Base-by-base conservation (phyloP, 78 protist genomes). In the Dictyostelium citrinum region DNA sequence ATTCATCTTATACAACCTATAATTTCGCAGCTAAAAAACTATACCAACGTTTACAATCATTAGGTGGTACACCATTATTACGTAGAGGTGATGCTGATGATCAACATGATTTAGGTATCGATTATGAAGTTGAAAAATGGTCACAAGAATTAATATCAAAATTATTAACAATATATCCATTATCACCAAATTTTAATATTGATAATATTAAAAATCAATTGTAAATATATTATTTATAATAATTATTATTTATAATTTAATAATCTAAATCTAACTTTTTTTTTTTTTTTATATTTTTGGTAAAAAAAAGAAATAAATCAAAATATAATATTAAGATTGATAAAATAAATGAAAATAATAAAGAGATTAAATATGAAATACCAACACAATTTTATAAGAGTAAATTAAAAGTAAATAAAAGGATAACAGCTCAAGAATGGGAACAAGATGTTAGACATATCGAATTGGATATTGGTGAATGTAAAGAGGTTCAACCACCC, bases 71-170 rank as follows among this genome's bases (percentile, higher is more conserved):
- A 3, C 88, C 84, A 33, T 22, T 93, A 11, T 7, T 93, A 9
- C 45, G 90, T 12, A 27, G 96, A 35, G 92, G 93, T 64, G 96
- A 93, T 68, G 96, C 94, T 4, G 96, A 93, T n/a, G 91, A 93
- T 80, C 96, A 93, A 84, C 96, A 93, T 67, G 94, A 86, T 16
- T 46, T 93, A 4, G 96, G 96, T 22, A 46, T 85, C 0, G 91
- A 93, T 14, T 86, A 82, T 60, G 96, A 82, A 72, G 90, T 93
- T 24, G 91, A 88, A 68, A 82, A 84, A 88, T 95, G 97, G 97
- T 46, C 90, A n/a, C 27, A 27, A 5, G 91, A 95, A 29, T 41
- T 95, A 24, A 82, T 61, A 10, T 22, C 27, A 3, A 45, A 41
- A n/a, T 81, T 95, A 27, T 29, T 37, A 35, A 4, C 22, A 29